Evolutionary conservation across 805 yeast genomes (phyloP).

Genomic region (Kockiozyma suomiensis): DNA sequence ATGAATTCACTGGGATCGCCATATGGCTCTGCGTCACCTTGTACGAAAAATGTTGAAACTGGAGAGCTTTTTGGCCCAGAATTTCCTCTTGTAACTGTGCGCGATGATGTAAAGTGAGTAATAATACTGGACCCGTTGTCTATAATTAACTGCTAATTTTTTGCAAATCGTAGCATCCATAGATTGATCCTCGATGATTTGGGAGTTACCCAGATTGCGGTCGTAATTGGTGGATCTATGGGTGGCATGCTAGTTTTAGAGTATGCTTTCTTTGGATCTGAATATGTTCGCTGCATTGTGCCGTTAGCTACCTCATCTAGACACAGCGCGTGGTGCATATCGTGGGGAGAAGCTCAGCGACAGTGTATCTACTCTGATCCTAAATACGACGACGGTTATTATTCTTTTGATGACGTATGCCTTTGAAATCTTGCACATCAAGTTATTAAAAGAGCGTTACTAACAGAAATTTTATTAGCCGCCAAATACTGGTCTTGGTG

Average conservation of each 20-base stretch:
- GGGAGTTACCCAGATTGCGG: conserved; percentile 77
- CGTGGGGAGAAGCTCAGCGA: conserved; percentile 98
- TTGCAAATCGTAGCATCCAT: conserved; percentile 55
- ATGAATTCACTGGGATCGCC: conserved; percentile 95
- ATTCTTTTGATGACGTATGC: conserved; percentile 56
- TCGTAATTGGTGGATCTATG: conserved; percentile 96
- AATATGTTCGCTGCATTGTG: conserved; percentile 69
- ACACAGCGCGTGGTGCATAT: conserved; percentile 97
- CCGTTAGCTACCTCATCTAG: conserved; percentile 93
- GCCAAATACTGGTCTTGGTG: conserved; percentile 84
- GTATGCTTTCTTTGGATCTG: conserved; percentile 70
- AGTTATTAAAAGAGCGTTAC: neutral
- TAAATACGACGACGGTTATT: conserved; percentile 86
- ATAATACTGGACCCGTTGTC: neutral
- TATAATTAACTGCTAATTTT: neutral
- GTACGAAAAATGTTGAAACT: conserved; percentile 75
- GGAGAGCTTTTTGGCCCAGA: conserved; percentile 87
- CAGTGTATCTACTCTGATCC: conserved; percentile 96
- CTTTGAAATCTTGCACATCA: too few relatives aligned
- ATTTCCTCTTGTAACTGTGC: conserved; percentile 89
- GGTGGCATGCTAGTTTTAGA: conserved; percentile 97
- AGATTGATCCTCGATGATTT: conserved; percentile 73
- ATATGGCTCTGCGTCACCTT: conserved; percentile 92
- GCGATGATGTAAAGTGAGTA: conserved; percentile 69
- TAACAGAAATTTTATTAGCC: conserved; percentile 44